Percentiles rank a stretch among this genome's conserved stretches.
Evolutionary conservation across 495 filamentous ascomycete genomes (phyloP).

Genomic region (Lophiotrema nucula): DNA sequence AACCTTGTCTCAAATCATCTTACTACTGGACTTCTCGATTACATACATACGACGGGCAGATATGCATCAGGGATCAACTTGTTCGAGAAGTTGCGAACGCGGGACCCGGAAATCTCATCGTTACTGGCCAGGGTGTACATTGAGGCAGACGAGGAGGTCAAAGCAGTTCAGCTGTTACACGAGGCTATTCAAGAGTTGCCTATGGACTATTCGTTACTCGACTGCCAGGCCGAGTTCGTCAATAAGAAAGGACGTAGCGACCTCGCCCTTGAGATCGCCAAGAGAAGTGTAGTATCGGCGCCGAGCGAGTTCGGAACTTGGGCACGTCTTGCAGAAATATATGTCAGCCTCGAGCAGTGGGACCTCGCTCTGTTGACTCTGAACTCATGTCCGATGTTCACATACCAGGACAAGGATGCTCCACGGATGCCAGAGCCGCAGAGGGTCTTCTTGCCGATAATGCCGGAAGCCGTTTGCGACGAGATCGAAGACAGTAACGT

Average conservation of each 20-base stretch:
- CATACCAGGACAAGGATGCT: slow-evolving; percentile 95
- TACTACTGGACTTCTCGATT: slow-evolving; percentile 86
- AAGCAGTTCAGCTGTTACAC: slow-evolving; percentile 83
- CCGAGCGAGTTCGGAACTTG: slow-evolving; percentile 97
- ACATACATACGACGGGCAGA: slow-evolving; percentile 92
- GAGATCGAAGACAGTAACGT: slow-evolving; percentile 88
- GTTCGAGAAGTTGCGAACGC: slow-evolving; percentile 89
- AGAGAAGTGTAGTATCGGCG: slow-evolving; percentile 88
- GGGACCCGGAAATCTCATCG: slow-evolving; percentile 91
- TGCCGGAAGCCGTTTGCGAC: slow-evolving; percentile 87
- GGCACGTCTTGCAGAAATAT: slow-evolving; percentile 90
- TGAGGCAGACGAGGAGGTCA: slow-evolving; percentile 92
- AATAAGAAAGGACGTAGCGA: slow-evolving; percentile 79
- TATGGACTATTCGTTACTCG: slow-evolving; percentile 93
- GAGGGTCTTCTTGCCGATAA: slow-evolving; percentile 79
- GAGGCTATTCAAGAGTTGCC: slow-evolving; percentile 85
- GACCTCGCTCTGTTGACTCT: slow-evolving; percentile 87
- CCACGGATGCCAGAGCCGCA: slow-evolving; percentile 89
- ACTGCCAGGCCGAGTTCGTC: slow-evolving; percentile 91
- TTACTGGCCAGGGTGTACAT: slow-evolving; percentile 85
- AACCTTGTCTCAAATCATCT: slow-evolving; percentile 97
- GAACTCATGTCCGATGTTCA: slow-evolving; percentile 99
- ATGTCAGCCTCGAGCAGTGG: slow-evolving; percentile 89
- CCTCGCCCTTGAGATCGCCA: slow-evolving; percentile 89
- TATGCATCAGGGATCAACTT: slow-evolving; percentile 96